Base-by-base conservation (phyloP, 2,329 filamentous ascomycete genomes). In the Zopfia rhizophila region DNA sequence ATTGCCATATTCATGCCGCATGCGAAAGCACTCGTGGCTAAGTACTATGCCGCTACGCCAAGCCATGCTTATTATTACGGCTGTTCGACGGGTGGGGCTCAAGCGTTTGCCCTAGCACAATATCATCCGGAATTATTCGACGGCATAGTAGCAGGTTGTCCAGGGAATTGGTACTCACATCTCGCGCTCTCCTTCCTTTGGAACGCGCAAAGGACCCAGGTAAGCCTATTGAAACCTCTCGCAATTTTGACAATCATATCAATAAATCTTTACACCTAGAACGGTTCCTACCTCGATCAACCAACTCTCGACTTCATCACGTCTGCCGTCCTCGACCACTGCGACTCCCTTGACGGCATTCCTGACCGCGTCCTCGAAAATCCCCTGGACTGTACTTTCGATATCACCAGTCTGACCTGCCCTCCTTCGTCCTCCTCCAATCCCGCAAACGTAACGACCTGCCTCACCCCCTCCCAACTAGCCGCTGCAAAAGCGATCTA, bases 311-410 rank as follows among this genome's bases (percentile, higher is more conserved):
- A 73, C 19, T 63, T 69, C 23, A 68, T 68, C 21, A 66, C 61
- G 1, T 44, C 60, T 22, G 63, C 69, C 14, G 66, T 72, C 2
- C 44, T 76, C 4, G 58, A 60, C 3, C 62, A 68, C 25, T 76
- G 74, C 45, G 74, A 76, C 39, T 51, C 39, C 1, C 47, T 72
- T n/a, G 74, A 76, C 51, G 72, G 72, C 2, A 66, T 73, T 5
- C 28, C 56, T 2, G 72, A 75, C 45, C 58, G 67, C 1, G 53
- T 75, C n/a, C 60, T 77, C 22, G 72, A 74, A 45, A 68, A 75
- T 38, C 72, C 72, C 4, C 41, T 67, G 8, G 32, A 52, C 0
- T 77, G 74, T 49, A 43, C 63, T 11, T 75, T 75, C 38, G 61
- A 70, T 36, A 57, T 74, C 22, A 39, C 56, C 1, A 53, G 58